These are phyloP conservation scores for Botrytis paeoniae DNA, from an alignment of 2,329 filamentous ascomycete species.

Conservation along the genomic window DNA sequence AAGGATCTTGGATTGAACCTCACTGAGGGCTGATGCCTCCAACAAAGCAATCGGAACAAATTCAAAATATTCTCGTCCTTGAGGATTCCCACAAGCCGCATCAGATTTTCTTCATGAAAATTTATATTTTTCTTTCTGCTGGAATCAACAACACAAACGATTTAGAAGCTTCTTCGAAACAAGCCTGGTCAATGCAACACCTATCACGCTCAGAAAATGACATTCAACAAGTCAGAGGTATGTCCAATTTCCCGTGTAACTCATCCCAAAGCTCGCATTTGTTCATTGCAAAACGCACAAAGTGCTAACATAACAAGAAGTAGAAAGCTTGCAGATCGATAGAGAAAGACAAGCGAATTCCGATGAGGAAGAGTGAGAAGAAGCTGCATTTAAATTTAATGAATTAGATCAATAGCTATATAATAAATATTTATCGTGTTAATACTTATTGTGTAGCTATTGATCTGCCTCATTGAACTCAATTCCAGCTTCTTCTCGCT, in stretches of 20 bases:
- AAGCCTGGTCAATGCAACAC: no score
- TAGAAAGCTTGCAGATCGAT: neutral
- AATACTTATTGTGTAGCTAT: neutral
- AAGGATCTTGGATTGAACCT: conserved; percentile 38
- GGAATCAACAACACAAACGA: no score
- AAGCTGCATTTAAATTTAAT: neutral
- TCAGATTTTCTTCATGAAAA: no score
- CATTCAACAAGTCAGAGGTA: neutral
- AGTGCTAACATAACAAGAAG: neutral
- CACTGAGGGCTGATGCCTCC: no score
- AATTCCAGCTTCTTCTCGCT: fast-evolving
- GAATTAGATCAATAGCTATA: neutral
- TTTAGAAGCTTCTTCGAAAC: no score
- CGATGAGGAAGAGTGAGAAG: neutral
- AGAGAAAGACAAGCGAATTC: neutral
- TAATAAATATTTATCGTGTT: neutral
- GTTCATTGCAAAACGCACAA: neutral
- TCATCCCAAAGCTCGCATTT: neutral
- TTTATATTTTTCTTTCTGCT: neutral
- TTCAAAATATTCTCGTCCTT: no score
- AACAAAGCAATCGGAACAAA: no score
- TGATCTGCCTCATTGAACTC: neutral
- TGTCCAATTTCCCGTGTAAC: neutral
- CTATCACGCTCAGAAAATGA: no score
- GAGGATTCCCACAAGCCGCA: no score